A percentile compares a stretch with the other conserved stretches of the same genome.
Evolutionary conservation across 202 grass and related monocot species (phyloP).

Genomic region (Schoenoplectus tabernaemontani): DNA sequence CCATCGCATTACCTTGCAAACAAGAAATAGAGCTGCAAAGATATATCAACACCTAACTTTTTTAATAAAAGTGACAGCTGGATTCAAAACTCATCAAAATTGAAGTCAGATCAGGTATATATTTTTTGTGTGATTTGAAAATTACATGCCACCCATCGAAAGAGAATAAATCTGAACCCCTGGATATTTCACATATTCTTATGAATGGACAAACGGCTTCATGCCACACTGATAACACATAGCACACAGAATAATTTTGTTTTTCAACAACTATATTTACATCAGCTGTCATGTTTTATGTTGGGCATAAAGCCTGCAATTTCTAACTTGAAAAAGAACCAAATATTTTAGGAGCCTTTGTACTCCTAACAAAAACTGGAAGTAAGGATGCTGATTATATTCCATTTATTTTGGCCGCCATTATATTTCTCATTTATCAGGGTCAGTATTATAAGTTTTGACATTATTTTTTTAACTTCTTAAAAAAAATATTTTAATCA

Average conservation of each 20-base stretch:
- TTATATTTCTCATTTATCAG: too few relatives aligned
- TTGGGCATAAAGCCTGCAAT: background rate
- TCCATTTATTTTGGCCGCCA: background rate
- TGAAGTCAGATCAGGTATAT: background rate
- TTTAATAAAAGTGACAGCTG: background rate
- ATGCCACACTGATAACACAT: background rate
- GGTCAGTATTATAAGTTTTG: background rate
- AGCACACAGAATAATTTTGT: background rate
- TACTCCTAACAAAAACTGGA: background rate
- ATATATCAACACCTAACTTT: background rate
- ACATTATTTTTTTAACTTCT: background rate
- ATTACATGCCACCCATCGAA: too few relatives aligned
- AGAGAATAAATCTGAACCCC: too few relatives aligned
- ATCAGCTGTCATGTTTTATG: background rate
- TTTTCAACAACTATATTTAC: background rate
- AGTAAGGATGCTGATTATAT: background rate
- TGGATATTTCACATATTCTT: background rate
- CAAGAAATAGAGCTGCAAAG: background rate
- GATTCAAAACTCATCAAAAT: background rate
- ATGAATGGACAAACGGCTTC: too few relatives aligned
- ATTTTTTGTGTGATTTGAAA: background rate
- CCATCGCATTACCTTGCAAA: background rate
- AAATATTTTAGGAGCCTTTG: background rate
- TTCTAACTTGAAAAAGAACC: background rate
- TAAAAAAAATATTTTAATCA: conserved; percentile 22